A percentile compares a stretch with the other conserved stretches of the same genome.
phyloP scores from a whole-genome alignment of 2,329 filamentous ascomycete species.

The Pseudocercospora macadamiae region DNA sequence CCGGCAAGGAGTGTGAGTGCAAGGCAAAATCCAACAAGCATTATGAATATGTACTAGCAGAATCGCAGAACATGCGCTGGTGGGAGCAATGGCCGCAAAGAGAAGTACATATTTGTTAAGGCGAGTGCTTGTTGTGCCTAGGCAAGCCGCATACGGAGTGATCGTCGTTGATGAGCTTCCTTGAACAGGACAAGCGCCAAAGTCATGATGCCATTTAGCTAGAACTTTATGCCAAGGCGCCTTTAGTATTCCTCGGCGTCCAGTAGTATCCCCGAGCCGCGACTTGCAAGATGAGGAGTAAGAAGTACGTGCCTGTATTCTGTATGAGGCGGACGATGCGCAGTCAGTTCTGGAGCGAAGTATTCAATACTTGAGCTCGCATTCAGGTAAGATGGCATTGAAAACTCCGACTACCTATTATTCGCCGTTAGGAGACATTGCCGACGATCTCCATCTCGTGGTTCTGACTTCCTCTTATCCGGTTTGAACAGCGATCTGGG shows the following conservation, averaged over 20 bases:
- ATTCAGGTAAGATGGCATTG: neutral
- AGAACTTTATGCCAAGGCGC: neutral
- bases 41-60: neutral
- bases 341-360: too few relatives aligned
- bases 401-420: neutral
- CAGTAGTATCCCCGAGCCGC: neutral
- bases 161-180: neutral
- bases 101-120: too few relatives aligned
- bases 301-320: too few relatives aligned
- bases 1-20: neutral
- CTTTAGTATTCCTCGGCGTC: neutral
- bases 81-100: too few relatives aligned
- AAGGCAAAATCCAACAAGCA: neutral
- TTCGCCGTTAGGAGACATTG: neutral
- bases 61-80: neutral
- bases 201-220: neutral
- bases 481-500: neutral
- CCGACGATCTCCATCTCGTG: neutral
- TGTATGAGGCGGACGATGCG: too few relatives aligned
- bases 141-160: neutral
- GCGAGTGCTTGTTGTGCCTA: neutral
- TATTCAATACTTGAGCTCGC: neutral
- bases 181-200: neutral
- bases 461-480: neutral
- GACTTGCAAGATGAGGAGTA: too few relatives aligned